These are phyloP conservation scores for Paraleonurus japonicus DNA, from an alignment of 257 asterid genomes.

Conservation along the genomic window DNA sequence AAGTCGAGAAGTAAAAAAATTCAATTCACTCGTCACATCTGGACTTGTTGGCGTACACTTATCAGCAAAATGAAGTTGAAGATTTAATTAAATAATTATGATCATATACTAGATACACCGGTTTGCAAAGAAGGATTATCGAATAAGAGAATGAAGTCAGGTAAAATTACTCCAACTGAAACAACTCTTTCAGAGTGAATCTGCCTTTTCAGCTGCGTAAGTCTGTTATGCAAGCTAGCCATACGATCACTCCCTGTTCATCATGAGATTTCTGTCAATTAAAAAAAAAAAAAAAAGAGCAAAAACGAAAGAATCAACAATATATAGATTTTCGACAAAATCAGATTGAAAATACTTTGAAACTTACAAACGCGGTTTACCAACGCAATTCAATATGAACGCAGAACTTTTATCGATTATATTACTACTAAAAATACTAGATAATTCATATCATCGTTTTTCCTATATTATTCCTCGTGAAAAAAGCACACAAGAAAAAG, in stretches of 20 bases:
- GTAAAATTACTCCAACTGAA: conserved; percentile 48
- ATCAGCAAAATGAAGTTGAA: background rate
- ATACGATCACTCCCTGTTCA: conserved; percentile 43
- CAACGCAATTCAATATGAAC: background rate
- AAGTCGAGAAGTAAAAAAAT: background rate
- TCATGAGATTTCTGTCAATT: conserved; percentile 39
- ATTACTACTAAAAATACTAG: background rate
- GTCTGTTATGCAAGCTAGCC: conserved; percentile 37
- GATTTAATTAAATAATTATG: background rate
- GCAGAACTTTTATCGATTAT: background rate
- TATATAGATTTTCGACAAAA: background rate
- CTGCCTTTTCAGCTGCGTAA: conserved; percentile 59
- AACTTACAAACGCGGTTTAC: background rate
- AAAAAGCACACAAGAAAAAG: background rate
- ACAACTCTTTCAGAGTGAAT: conserved; percentile 59
- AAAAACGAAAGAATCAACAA: conserved; percentile 3
- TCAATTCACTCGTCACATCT: background rate
- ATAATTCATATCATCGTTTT: background rate
- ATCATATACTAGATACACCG: background rate
- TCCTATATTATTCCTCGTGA: background rate
- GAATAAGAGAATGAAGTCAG: conserved; percentile 8
- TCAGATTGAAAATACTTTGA: background rate
- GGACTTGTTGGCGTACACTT: background rate
- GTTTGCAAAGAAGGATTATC: conserved; percentile 1
- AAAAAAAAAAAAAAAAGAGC: background rate